Base-by-base conservation (phyloP, 2,329 filamentous ascomycete species). In the Raffaelea arxii region DNA sequence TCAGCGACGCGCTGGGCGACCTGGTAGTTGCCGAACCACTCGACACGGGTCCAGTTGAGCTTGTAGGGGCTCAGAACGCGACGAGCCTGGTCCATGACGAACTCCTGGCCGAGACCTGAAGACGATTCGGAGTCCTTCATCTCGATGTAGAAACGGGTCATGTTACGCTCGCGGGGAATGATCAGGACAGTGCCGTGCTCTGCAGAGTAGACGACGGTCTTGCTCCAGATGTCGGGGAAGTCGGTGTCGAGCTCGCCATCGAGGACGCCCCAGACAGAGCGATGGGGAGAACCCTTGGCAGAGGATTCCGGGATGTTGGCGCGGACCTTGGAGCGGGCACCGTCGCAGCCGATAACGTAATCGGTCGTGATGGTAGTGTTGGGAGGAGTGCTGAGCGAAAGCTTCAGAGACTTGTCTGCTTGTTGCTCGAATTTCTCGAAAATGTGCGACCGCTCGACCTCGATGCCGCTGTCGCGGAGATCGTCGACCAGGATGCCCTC, bases 181-280 rank as follows among this genome's bases (percentile, higher is more conserved):
- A 84, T 81, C 22, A 87, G 68, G 36, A 86, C 77, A 0, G 82
- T 82, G 1, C 82, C 83, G 43, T 77, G 70, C 49, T 75, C 69
- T 50, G 84, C 76, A 1, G 78, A 81, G 51, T 80, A 80, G 6
- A 86, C 72, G 0, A 84, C 73, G 0, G 81, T 80, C 63, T 86
- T 86, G 60, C 78, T 83, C 81, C 82, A 86, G 41, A 86, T 75
- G 56, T 86, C 82, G 1, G 83, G 82, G 53, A 87, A 87, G 58
- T 86, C 72, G 4, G 82, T 86, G 25, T 82, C 77, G 9, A 86
- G 63, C 58, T 78, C 76, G 52, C 82, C 82, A 58, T 87, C 83
- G 4, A 86, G 64, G 2, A 87, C 82, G 45, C 81, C 83, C 83
- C 83, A 87, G 35, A 75, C 67, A 18, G 71, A 68, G 3, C 25